These are phyloP conservation scores for Penicillium griseofulvum DNA, from an alignment of 2,329 filamentous ascomycete species.

Conservation along the genomic window DNA sequence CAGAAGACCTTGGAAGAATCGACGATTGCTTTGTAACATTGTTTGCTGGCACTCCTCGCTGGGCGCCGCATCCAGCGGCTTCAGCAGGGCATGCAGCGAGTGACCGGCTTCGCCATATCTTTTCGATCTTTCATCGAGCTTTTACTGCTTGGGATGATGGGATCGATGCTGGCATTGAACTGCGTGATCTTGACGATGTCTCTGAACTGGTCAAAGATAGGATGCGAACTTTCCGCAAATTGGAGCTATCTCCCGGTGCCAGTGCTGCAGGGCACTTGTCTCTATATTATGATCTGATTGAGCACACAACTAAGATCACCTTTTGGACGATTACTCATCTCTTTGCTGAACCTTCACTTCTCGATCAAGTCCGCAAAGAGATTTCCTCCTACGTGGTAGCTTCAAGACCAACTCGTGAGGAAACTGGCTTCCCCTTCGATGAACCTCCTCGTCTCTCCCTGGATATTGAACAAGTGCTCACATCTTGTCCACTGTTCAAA, in stretches of 20 bases:
- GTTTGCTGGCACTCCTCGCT: constrained; percentile 55
- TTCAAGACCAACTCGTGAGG: constrained; percentile 34
- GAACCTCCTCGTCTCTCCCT: constrained; percentile 46
- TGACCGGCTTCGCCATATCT: constrained; percentile 39
- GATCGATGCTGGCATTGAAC: constrained; percentile 42
- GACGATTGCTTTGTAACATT: constrained; percentile 56
- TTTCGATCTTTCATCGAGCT: constrained; percentile 45
- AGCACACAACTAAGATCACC: constrained; percentile 52
- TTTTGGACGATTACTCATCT: constrained; percentile 54
- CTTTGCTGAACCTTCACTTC: constrained; percentile 40
- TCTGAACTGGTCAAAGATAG: constrained; percentile 46
- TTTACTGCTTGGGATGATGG: constrained; percentile 45
- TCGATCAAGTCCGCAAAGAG: constrained; percentile 47
- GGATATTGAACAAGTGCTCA: constrained; percentile 40
- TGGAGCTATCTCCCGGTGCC: constrained; percentile 37
- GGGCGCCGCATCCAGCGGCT: constrained; percentile 53
- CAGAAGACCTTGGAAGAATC: constrained; percentile 56
- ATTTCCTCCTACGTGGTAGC: constrained; percentile 44
- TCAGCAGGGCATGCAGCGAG: constrained; percentile 50
- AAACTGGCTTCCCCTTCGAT: constrained; percentile 43
- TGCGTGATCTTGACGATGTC: constrained; percentile 51
- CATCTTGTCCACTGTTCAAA: constrained; percentile 48
- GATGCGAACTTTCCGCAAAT: constrained; percentile 40
- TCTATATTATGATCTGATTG: constrained; percentile 56
- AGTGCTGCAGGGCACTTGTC: constrained; percentile 46